These are phyloP conservation scores for Hirschioporus abietinus DNA, from an alignment of 768 basidiomycete genomes.

Conservation along the genomic window DNA sequence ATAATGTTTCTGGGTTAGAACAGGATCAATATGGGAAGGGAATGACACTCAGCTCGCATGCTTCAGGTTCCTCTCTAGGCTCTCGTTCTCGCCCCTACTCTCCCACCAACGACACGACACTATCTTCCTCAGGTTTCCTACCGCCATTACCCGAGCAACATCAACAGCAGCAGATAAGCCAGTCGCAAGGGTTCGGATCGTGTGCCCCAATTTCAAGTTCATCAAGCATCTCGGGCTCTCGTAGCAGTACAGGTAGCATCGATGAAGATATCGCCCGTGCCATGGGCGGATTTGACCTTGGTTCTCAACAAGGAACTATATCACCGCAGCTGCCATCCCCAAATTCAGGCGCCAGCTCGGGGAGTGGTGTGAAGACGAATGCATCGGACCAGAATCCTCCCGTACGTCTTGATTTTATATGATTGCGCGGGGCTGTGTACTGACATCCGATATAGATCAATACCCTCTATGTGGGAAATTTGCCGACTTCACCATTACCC, in stretches of 20 bases:
- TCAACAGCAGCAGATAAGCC: neutral
- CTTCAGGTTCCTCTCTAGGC: conserved; percentile 5
- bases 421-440: conserved; percentile 5
- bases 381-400: conserved; percentile 87
- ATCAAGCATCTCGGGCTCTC: conserved; percentile 39
- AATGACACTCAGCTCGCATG: conserved; percentile 4
- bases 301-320: conserved; percentile 46
- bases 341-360: conserved; percentile 54
- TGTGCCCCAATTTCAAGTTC: conserved; percentile 18
- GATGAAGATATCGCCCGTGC: conserved; percentile 31
- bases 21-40: neutral
- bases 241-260: conserved; percentile 19
- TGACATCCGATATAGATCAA: conserved; percentile 57
- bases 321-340: conserved; percentile 79
- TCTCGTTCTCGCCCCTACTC: conserved; percentile 5
- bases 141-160: neutral
- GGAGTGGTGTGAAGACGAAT: conserved; percentile 28
- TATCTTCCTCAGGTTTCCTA: neutral
- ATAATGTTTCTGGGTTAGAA: neutral
- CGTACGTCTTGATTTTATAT: conserved; percentile 34
- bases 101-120: conserved; percentile 7
- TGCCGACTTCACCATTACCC: conserved; percentile 76
- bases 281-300: conserved; percentile 42
- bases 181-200: neutral
- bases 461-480: conserved; percentile 98